A percentile compares a stretch with the other conserved stretches of the same genome.
phyloP scores from a whole-genome alignment of 2,329 filamentous ascomycete species.

The Neoarthrinium moseri region DNA sequence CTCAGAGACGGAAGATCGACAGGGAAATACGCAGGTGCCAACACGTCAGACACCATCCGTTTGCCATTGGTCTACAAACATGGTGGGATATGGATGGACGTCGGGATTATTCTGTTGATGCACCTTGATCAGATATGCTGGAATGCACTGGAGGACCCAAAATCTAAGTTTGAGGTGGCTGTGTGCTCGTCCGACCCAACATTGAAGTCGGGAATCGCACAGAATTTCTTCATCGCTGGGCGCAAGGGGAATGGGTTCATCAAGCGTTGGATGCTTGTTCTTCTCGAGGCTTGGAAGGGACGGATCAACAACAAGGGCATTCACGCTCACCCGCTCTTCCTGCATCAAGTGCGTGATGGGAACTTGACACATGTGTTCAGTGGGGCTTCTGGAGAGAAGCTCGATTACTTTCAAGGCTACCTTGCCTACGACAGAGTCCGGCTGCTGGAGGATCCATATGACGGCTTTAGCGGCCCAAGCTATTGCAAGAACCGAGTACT shows the following conservation, averaged over 20 bases:
- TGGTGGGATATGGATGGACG: slow-evolving; percentile 39
- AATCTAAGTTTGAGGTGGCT: slow-evolving; percentile 26
- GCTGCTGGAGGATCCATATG: slow-evolving; percentile 28
- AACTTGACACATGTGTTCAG: slow-evolving; percentile 25
- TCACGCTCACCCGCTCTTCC: slow-evolving; percentile 23
- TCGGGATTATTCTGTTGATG: slow-evolving; percentile 33
- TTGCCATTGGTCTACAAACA: slow-evolving; percentile 31
- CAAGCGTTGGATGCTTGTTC: slow-evolving; percentile 38
- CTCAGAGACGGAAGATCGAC: slow-evolving; percentile 38
- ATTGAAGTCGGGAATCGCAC: slow-evolving; percentile 30
- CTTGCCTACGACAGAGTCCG: slow-evolving; percentile 33
- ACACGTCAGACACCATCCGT: slow-evolving; percentile 40
- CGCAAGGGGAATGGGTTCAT: slow-evolving; percentile 41
- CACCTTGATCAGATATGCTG: slow-evolving; percentile 33
- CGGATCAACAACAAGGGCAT: slow-evolving; percentile 31
- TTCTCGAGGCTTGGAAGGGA: slow-evolving; percentile 33
- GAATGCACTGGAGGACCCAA: slow-evolving; percentile 25
- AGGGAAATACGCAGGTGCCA: slow-evolving; percentile 37
- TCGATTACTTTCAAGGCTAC: slow-evolving; percentile 32
- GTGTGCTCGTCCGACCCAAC: slow-evolving; percentile 33
- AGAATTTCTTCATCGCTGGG: slow-evolving; percentile 41
- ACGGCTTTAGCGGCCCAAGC: slow-evolving; percentile 30
- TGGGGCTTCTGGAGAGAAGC: slow-evolving; percentile 16
- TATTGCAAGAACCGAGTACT: slow-evolving; percentile 31
- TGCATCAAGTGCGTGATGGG: slow-evolving; percentile 30